Evolutionary conservation across 2,329 filamentous ascomycete genomes (phyloP).

Genomic region (Beauveria pseudobassiana): DNA sequence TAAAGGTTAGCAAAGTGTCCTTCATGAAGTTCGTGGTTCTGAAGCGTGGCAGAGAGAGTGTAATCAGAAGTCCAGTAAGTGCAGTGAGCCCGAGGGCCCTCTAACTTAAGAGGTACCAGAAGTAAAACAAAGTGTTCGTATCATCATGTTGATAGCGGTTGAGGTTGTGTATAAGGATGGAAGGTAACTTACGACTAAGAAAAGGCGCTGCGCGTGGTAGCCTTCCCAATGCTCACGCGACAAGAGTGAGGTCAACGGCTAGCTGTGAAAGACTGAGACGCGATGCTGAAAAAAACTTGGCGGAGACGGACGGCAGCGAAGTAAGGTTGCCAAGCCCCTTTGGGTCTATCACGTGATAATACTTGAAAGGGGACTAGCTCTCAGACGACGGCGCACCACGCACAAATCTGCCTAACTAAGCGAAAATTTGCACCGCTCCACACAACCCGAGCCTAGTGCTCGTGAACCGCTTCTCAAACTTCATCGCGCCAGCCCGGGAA

Average conservation of each 20-base stretch:
- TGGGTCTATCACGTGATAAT: neutral
- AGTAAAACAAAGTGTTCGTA: constrained; percentile 54
- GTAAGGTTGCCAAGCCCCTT: constrained; percentile 14
- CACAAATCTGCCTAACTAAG: constrained; percentile 35
- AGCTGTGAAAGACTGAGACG: neutral
- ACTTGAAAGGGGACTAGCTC: neutral
- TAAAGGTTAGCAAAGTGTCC: neutral
- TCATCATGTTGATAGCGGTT: constrained; percentile 56
- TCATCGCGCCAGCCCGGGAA: constrained; percentile 12
- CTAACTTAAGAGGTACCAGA: constrained; percentile 99
- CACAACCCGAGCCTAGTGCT: constrained; percentile 23
- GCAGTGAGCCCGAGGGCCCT: constrained; percentile 55
- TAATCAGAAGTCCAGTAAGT: constrained; percentile 79
- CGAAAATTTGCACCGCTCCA: constrained; percentile 35
- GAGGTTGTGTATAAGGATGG: neutral
- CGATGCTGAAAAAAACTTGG: constrained; percentile 3
- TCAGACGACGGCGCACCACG: neutral
- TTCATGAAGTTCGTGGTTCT: neutral
- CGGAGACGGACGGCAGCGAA: constrained; percentile 5
- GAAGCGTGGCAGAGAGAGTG: neutral
- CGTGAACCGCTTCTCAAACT: constrained; percentile 5
- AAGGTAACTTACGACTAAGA: constrained; percentile 6
- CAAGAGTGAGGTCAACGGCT: neutral
- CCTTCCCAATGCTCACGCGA: neutral
- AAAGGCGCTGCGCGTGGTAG: neutral